Percentiles rank a stretch among this genome's conserved stretches.
phyloP scores from a whole-genome alignment of 495 filamentous ascomycete genomes.

The Extremus antarcticus region DNA sequence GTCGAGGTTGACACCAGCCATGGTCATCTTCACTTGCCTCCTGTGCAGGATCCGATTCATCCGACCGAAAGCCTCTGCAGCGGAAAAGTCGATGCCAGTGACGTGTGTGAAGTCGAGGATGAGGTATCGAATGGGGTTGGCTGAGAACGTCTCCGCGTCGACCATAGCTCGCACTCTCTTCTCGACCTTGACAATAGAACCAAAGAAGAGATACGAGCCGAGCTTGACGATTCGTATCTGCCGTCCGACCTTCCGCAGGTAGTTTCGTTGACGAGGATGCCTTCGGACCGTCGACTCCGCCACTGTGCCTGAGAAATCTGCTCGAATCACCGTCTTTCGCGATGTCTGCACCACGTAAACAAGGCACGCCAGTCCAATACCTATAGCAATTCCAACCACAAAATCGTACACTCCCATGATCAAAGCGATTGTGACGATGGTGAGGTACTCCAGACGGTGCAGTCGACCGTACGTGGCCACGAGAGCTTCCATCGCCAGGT shows the following conservation, averaged over 20 bases:
- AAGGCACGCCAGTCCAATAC: slow-evolving; percentile 83
- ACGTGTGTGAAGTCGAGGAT: slow-evolving; percentile 85
- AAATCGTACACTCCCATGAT: slow-evolving; percentile 97
- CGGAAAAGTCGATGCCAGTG: slow-evolving; percentile 88
- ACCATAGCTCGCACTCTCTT: slow-evolving; percentile 71
- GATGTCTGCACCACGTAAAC: slow-evolving; percentile 87
- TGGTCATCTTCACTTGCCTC: slow-evolving; percentile 63
- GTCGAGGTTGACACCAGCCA: slow-evolving; percentile 67
- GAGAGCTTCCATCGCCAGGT: slow-evolving; percentile 76
- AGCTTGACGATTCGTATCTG: slow-evolving; percentile 88
- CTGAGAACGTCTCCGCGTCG: slow-evolving; percentile 64
- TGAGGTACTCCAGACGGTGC: slow-evolving; percentile 75
- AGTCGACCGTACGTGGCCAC: slow-evolving; percentile 81
- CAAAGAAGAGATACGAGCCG: slow-evolving; percentile 87
- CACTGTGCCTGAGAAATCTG: slow-evolving; percentile 73
- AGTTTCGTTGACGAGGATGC: slow-evolving; percentile 79
- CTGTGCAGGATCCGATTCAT: slow-evolving; percentile 70
- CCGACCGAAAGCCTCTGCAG: slow-evolving; percentile 84
- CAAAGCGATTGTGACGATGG: slow-evolving; percentile 81
- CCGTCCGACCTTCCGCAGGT: slow-evolving; percentile 67
- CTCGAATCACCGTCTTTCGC: slow-evolving; percentile 72
- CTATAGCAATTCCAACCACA: slow-evolving; percentile 81
- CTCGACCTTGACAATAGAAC: slow-evolving; percentile 90
- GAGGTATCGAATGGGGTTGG: slow-evolving; percentile 73
- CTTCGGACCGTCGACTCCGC: slow-evolving; percentile 85